Evolutionary conservation across 2,329 filamentous ascomycete genomes (phyloP).

Genomic region (Rugonectria rugulosa): DNA sequence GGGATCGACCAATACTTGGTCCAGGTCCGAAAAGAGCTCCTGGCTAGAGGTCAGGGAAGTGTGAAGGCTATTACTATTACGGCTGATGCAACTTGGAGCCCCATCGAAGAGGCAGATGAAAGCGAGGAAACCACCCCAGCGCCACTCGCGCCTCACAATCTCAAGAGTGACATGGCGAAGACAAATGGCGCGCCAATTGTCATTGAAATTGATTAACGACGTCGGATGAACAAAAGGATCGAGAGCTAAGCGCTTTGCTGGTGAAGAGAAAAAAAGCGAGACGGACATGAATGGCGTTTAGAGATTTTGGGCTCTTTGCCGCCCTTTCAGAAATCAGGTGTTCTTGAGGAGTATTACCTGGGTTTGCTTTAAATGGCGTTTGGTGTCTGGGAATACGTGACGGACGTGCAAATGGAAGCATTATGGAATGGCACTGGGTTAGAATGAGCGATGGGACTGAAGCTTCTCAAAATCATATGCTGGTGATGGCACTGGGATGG

Average conservation of each 20-base stretch:
- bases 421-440: neutral
- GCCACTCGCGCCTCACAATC: slow-evolving; percentile 5
- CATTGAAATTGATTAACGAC: slow-evolving; percentile 42
- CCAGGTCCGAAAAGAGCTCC: slow-evolving; percentile 64
- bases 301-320: neutral
- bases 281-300: slow-evolving; percentile 24
- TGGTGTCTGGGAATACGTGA: neutral
- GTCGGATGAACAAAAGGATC: too few relatives aligned
- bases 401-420: too few relatives aligned
- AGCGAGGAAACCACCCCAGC: slow-evolving; percentile 35
- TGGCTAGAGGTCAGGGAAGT: slow-evolving; percentile 25
- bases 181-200: slow-evolving; percentile 24
- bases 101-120: slow-evolving; percentile 42
- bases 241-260: too few relatives aligned
- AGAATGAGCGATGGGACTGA: neutral
- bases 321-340: slow-evolving; percentile 14
- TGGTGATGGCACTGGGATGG: neutral
- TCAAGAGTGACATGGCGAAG: slow-evolving; percentile 10
- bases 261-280: too few relatives aligned
- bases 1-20: slow-evolving; percentile 77
- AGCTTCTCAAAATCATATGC: neutral
- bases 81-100: slow-evolving; percentile 44
- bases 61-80: slow-evolving; percentile 42
- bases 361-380: slow-evolving; percentile 27
- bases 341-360: slow-evolving; percentile 31